A percentile compares a stretch with the other conserved stretches of the same genome.
These are phyloP conservation scores for Rhodotorula sp. DNA, from an alignment of 1,284 basidiomycete genomes.

Conservation along the genomic window DNA sequence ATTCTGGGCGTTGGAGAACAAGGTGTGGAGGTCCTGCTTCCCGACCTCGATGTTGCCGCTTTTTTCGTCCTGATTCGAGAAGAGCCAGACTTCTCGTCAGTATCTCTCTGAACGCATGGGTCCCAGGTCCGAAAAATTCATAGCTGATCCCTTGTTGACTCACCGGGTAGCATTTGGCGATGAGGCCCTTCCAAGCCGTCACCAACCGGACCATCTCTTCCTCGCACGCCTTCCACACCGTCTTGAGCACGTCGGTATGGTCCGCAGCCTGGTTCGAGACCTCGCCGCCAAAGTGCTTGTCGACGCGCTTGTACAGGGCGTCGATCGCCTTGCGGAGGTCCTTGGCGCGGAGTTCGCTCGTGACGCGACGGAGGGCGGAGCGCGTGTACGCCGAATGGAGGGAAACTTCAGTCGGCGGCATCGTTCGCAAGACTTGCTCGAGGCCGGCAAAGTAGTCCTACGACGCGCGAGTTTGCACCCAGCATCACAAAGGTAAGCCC, in stretches of 20 bases:
- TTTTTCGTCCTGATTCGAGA: constrained; percentile 29
- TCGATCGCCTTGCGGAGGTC: constrained; percentile 83
- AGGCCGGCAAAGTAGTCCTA: constrained; percentile 94
- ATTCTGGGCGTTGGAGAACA: constrained; percentile 22
- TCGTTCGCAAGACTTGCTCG: constrained; percentile 78
- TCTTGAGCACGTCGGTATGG: constrained; percentile 65
- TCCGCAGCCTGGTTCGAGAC: constrained; percentile 59
- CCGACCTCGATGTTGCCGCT: constrained; percentile 28
- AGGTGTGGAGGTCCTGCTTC: constrained; percentile 21
- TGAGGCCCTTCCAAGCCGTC: constrained; percentile 64
- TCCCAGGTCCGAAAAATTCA: too few relatives aligned
- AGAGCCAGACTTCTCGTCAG: not conserved
- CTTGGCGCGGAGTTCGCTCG: constrained; percentile 82
- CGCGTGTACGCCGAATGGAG: constrained; percentile 75
- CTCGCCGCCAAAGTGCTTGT: constrained; percentile 86
- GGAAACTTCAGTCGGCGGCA: constrained; percentile 74
- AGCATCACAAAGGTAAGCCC: not conserved
- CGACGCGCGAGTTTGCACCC: too few relatives aligned
- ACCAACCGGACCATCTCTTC: constrained; percentile 73
- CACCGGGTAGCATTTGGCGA: constrained; percentile 67
- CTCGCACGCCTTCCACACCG: constrained; percentile 85
- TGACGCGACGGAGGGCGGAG: constrained; percentile 73
- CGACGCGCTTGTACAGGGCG: constrained; percentile 81
- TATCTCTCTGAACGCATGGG: too few relatives aligned
- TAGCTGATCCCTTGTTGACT: not conserved